Evolutionary conservation across 805 yeast species (phyloP).

Genomic region (Saccharomycopsis sp.): DNA sequence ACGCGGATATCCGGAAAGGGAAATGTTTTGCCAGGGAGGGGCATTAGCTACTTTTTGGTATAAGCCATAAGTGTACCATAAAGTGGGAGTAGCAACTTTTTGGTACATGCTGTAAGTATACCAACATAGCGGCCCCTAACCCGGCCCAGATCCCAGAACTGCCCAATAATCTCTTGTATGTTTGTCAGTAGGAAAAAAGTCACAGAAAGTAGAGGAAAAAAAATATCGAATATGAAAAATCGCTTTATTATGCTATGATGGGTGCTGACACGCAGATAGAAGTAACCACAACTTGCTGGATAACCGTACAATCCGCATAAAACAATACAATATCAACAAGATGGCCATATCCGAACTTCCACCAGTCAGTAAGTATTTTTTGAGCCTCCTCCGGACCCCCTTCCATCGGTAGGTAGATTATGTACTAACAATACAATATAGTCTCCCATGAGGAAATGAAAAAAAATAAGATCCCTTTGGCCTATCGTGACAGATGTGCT

Average conservation of each 20-base stretch:
- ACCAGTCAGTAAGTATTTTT: slow-evolving; percentile 35
- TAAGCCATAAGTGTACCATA: no score
- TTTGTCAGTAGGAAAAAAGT: not conserved
- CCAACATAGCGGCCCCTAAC: not conserved
- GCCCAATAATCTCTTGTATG: slow-evolving; percentile 1
- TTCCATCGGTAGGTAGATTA: slow-evolving; percentile 38
- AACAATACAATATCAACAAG: slow-evolving; percentile 1
- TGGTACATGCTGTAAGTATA: no score
- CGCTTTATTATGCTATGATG: no score
- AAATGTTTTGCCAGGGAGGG: no score
- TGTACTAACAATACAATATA: slow-evolving; percentile 24
- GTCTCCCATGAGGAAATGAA: slow-evolving; percentile 83
- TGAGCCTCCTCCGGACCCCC: not conserved
- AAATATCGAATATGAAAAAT: not conserved
- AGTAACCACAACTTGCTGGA: no score
- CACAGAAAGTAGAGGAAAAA: not conserved
- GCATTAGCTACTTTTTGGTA: no score
- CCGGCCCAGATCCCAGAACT: not conserved
- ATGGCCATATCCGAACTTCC: slow-evolving; percentile 36
- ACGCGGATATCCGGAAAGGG: no score
- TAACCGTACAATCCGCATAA: no score
- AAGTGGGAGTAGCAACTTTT: not conserved
- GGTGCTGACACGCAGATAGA: no score
- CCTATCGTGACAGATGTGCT: slow-evolving; percentile 83
- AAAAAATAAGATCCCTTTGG: slow-evolving; percentile 67